Conservation (phyloP, 495 filamentous ascomycete genomes). For the Neurospora africana region DNA sequence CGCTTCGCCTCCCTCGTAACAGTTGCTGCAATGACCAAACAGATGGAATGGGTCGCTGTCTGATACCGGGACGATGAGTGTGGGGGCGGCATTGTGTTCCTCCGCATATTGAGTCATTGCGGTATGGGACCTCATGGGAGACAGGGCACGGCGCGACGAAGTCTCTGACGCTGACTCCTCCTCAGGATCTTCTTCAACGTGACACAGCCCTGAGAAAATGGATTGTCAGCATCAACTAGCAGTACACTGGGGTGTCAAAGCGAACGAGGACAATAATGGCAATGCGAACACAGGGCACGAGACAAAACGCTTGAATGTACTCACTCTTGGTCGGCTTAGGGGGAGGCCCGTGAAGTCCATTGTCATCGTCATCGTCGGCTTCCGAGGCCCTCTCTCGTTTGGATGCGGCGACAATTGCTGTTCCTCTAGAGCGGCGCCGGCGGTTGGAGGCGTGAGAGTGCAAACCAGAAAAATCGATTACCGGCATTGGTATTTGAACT, state of each 20-base stretch:
- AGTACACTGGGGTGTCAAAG: too few species aligned
- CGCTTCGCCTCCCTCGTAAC: not conserved
- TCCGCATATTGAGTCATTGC: not conserved
- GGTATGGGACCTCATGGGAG: not conserved
- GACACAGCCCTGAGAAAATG: too few species aligned
- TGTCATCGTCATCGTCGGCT: not conserved
- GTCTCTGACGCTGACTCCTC: not conserved
- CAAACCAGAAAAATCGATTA: too few species aligned
- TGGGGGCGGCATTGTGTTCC: not conserved
- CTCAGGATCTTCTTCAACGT: too few species aligned
- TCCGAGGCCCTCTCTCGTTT: not conserved
- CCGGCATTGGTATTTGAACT: too few species aligned
- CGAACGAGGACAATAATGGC: too few species aligned
- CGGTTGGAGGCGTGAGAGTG: too few species aligned
- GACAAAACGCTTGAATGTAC: not conserved
- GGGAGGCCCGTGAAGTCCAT: fast-evolving
- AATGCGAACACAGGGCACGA: too few species aligned
- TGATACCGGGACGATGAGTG: not conserved
- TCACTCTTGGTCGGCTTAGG: not conserved
- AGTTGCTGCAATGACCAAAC: not conserved
- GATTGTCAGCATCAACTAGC: not conserved
- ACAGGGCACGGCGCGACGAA: not conserved
- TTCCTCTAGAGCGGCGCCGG: too few species aligned
- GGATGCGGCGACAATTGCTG: not conserved
- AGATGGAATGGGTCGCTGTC: not conserved